Base-by-base conservation (phyloP, 495 filamentous ascomycete genomes). In the Penicillium antarcticum region DNA sequence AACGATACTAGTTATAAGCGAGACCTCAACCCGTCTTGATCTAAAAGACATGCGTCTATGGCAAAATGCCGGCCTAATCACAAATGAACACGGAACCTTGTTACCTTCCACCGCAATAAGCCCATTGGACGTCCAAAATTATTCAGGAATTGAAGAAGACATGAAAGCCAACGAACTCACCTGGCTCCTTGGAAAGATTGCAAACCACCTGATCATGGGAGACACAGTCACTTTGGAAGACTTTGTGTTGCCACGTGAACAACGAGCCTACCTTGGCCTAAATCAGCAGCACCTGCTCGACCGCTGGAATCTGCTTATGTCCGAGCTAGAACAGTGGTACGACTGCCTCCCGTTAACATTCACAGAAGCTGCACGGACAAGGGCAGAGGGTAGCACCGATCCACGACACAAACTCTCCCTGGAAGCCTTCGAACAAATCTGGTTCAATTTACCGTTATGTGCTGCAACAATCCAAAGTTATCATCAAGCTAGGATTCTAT, bases 391-490 rank as follows among this genome's bases (percentile, higher is more conserved):
- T 14, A 36, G 12, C 13, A 17, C 26, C 10, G 17, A 11, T n/a
- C 32, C 41, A 14, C 33, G 34, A 10, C 23, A 37, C 11, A 36
- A 24, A 1, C 31, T 38, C 1, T 38, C 41, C 12, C 42, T 44
- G 10, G 21, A 47, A 23, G 52, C 50, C 4, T 54, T 63, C n/a
- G 56, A 57, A 47, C 49, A 55, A 39, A 60, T 57, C 16, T 54
- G 56, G 53, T 65, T 58, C 33, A 41, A 53, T 5, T 19, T 64
- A n/a, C 61, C 61, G 0, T 23, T 65, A 33, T 61, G 57, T 29
- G 61, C 61, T 1, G 61, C 55, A 3, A 57, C 55, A 12, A 52
- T 61, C n/a, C 57, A 65, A 29, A 65, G 55, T 41, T 65, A 61
- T 31, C 52, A 61, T 19, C 52, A 53, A 32, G 61, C 56, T 6